Evolutionary conservation across 2,329 filamentous ascomycete genomes (phyloP).

Genomic region (Dryadomyces quercus-mongolicae): DNA sequence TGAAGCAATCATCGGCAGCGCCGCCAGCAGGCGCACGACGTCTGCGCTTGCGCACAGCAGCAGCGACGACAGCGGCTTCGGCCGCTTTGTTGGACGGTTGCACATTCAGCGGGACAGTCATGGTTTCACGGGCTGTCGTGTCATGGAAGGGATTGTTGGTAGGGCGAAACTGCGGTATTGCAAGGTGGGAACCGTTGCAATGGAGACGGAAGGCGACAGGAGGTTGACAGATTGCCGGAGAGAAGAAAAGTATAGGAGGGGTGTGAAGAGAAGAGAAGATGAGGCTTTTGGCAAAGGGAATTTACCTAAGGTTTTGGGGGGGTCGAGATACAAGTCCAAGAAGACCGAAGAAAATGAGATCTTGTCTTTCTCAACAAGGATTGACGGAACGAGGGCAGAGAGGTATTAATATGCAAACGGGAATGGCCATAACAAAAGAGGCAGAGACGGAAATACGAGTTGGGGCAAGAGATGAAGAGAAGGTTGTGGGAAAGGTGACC

Average conservation of each 20-base stretch:
- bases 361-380: neutral
- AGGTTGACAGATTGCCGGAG: neutral
- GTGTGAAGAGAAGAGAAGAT: neutral
- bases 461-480: neutral
- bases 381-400: constrained; percentile 24
- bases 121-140: constrained; percentile 14
- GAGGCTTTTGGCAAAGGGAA: neutral
- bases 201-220: neutral
- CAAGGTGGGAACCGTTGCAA: neutral
- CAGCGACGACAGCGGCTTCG: constrained; percentile 17
- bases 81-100: constrained; percentile 35
- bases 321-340: neutral
- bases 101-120: constrained; percentile 37
- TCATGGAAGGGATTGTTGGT: neutral
- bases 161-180: neutral
- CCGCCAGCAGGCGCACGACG: constrained; percentile 81
- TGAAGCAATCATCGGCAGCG: constrained; percentile 89
- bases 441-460: neutral
- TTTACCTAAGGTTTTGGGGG: too few species aligned
- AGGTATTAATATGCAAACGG: constrained; percentile 27
- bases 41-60: constrained; percentile 54
- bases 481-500: neutral
- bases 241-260: neutral
- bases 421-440: constrained; percentile 17
- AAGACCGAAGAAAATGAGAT: neutral